Base-by-base conservation (phyloP, 352 stramenopile species). In the Phytophthora meadii region DNA sequence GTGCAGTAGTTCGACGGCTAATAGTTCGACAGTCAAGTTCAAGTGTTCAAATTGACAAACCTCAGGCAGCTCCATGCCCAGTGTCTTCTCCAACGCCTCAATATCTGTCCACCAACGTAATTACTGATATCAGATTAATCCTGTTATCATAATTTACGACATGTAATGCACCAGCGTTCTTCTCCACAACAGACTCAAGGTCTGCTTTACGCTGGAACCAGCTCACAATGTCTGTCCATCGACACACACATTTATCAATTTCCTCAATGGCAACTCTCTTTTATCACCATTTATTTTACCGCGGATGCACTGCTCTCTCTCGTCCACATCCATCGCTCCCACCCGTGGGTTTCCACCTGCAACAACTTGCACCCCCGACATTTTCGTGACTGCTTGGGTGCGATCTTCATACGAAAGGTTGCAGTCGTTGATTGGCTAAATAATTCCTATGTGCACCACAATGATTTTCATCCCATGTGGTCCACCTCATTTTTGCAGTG, bases 151-250 rank as follows among this genome's bases (percentile, higher is more conserved):
- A 32, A 5, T 7, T 11, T 22, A 15, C 32, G 19, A 44, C 19
- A 2, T 5, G 19, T 30, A 60, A 24, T 48, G 30, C 4, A 89
- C 80, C 79, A n/a, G 75, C 54, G 44, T 76, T 79, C 37, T 74
- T 89, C 49, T 87, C 81, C 19, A 44, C 61, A 0, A 56, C 75
- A 28, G 70, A 54, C 28, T 72, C 65, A n/a, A 93, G 79, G 59
- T 88, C 70, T 17, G 81, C 70, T 67, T 95, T 95, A 54, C 83
- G 83, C 66, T 91, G 67, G 62, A 95, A 93, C 87, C 87, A 95
- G 72, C 79, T 93, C 68, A 93, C 74, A 52, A 95, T 89, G 32
- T 95, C 86, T 92, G 25, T 47, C 1, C 36, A 11, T 5, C 22
- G 40, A 15, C 34, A 36, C 30, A 36, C 30, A 11, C 8, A 14